Conservation (phyloP, 495 filamentous ascomycete genomes). For the Penicillium verhagenii region DNA sequence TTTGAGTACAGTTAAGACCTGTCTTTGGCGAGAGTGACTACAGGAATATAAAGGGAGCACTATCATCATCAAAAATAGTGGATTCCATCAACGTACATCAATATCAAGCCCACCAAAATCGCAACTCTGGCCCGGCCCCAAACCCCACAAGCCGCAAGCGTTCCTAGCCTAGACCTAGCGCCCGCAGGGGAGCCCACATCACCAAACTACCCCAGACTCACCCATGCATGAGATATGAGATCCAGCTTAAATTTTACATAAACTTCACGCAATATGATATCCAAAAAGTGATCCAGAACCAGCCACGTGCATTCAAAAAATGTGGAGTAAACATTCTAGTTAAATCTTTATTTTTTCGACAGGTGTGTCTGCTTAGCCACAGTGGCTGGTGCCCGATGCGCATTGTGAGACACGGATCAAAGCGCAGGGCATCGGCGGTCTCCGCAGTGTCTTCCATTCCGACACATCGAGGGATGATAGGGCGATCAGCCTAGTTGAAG, state of each 20-base stretch:
- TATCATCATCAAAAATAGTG: too few relatives aligned
- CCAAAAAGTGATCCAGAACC: neutral
- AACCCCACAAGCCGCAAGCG: neutral
- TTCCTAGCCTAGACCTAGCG: neutral
- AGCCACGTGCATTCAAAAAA: neutral
- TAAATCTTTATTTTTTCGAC: too few relatives aligned
- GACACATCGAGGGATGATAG: conserved; percentile 11
- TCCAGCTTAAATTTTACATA: neutral
- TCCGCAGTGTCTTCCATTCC: conserved; percentile 16
- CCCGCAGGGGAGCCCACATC: neutral
- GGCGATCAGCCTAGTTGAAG: conserved; percentile 5
- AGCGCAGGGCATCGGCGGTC: conserved; percentile 22
- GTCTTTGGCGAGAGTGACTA: too few relatives aligned
- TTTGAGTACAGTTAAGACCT: too few relatives aligned
- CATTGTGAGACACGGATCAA: neutral
- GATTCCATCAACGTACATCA: neutral
- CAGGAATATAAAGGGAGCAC: too few relatives aligned
- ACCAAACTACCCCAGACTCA: neutral
- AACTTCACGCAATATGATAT: neutral
- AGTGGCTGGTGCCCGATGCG: conserved; percentile 2
- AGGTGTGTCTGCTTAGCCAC: too few relatives aligned
- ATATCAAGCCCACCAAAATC: neutral
- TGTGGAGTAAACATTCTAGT: neutral
- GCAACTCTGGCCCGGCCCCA: neutral
- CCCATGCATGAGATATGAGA: neutral